These are phyloP conservation scores for Dimocarpus longan DNA, from an alignment of 345 rosid species.

Conservation along the genomic window DNA sequence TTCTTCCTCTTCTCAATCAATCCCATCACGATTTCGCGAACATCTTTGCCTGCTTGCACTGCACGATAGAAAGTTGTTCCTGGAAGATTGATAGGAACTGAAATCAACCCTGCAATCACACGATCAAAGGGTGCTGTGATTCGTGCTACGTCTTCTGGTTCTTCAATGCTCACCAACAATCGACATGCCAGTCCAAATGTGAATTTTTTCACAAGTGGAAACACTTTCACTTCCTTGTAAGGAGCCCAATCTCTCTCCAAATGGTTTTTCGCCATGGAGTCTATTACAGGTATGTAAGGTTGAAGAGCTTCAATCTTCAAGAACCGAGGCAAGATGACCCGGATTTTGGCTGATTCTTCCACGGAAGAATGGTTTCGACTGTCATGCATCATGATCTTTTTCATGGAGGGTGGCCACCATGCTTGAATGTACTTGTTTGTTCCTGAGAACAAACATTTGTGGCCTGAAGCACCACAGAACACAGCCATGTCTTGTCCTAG, in stretches of 20 bases:
- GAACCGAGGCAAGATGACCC: conserved; percentile 23
- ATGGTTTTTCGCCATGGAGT: conserved; percentile 36
- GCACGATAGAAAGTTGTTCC: conserved; percentile 30
- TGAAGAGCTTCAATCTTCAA: conserved; percentile 31
- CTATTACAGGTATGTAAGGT: conserved; percentile 33
- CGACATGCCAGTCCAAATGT: conserved; percentile 37
- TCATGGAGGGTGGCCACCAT: conserved; percentile 39
- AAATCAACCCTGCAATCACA: conserved; percentile 28
- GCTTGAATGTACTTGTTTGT: conserved; percentile 33
- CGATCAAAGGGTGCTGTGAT: conserved; percentile 23
- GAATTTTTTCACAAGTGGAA: conserved; percentile 31
- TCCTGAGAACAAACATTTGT: conserved; percentile 36
- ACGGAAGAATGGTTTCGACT: conserved; percentile 4
- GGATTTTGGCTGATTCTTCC: conserved; percentile 23
- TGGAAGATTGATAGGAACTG: conserved; percentile 37
- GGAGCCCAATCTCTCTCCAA: conserved; percentile 27
- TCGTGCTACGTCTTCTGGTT: conserved; percentile 4
- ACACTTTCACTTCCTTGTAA: conserved; percentile 26
- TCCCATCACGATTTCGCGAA: conserved; percentile 17
- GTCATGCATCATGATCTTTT: conserved; percentile 26
- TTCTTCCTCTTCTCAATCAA: conserved; percentile 29
- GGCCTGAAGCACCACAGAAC: conserved; percentile 33
- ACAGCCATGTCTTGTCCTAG: conserved; percentile 32
- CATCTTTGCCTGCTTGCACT: conserved; percentile 24
- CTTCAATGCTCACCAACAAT: conserved; percentile 27